A percentile compares a stretch with the other conserved stretches of the same genome.
phyloP scores from a whole-genome alignment of 306 rosid genomes.

The Vigna trinervia region DNA sequence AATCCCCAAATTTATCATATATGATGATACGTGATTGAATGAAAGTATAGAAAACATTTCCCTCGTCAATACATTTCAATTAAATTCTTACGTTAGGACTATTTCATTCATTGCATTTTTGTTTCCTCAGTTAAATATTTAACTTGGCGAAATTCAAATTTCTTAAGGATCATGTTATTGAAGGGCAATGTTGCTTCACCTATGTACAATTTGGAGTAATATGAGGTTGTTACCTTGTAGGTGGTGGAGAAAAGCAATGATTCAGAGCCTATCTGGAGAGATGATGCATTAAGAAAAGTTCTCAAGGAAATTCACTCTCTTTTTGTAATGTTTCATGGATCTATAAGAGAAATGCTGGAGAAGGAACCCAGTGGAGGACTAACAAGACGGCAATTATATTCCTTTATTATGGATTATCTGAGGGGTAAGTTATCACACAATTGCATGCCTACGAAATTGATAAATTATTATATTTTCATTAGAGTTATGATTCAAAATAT shows the following conservation, averaged over 20 bases:
- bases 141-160: neutral
- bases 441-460: slow-evolving; percentile 36
- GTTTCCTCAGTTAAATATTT: neutral
- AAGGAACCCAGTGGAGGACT: slow-evolving; percentile 84
- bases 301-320: slow-evolving; percentile 90
- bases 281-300: slow-evolving; percentile 77
- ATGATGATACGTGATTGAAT: too few species aligned
- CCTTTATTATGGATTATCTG: slow-evolving; percentile 91
- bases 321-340: slow-evolving; percentile 88
- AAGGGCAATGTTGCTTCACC: neutral
- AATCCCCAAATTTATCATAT: too few species aligned
- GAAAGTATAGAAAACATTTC: too few species aligned
- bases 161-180: neutral
- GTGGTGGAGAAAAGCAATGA: slow-evolving; percentile 91
- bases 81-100: too few species aligned
- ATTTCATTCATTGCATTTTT: too few species aligned
- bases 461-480: slow-evolving; percentile 42
- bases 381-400: slow-evolving; percentile 73
- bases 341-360: slow-evolving; percentile 80
- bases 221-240: slow-evolving; percentile 51
- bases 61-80: too few species aligned
- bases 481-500: slow-evolving; percentile 61
- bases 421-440: slow-evolving; percentile 70
- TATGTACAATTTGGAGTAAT: slow-evolving; percentile 24
- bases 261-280: slow-evolving; percentile 80